Percentiles rank a stretch among this genome's conserved stretches.
phyloP scores from a whole-genome alignment of 2,329 filamentous ascomycete genomes.

The Fonsecaea erecta region DNA sequence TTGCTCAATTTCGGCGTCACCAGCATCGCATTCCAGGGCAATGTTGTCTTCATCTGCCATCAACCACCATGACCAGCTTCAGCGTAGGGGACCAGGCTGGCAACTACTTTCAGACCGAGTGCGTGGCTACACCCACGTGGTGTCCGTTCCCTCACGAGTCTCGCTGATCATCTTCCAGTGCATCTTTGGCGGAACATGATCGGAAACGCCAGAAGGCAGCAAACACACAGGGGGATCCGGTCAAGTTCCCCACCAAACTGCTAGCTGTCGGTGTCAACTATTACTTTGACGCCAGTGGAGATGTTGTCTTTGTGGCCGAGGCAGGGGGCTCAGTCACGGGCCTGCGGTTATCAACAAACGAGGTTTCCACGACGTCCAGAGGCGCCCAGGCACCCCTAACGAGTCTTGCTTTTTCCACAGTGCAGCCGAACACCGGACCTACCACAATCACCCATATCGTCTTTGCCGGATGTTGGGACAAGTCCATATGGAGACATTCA shows the following conservation, averaged over 20 bases:
- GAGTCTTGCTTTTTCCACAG: slow-evolving; percentile 68
- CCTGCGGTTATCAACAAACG: slow-evolving; percentile 49
- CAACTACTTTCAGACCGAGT: slow-evolving; percentile 94
- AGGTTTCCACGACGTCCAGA: slow-evolving; percentile 57
- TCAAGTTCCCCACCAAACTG: slow-evolving; percentile 83
- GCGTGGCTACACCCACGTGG: slow-evolving; percentile 43
- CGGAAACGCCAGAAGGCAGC: slow-evolving; percentile 74
- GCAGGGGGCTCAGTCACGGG: slow-evolving; percentile 79
- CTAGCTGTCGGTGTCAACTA: slow-evolving; percentile 61
- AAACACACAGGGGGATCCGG: slow-evolving; percentile 82
- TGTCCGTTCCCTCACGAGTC: slow-evolving; percentile 9
- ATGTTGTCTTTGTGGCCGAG: slow-evolving; percentile 77
- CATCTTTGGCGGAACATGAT: slow-evolving; percentile 55
- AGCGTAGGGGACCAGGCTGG: slow-evolving; percentile 68
- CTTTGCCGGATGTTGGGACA: slow-evolving; percentile 94
- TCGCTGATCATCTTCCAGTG: slow-evolving; percentile 45
- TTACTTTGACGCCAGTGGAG: slow-evolving; percentile 26
- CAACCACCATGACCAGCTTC: slow-evolving; percentile 44
- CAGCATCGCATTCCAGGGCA: not conserved
- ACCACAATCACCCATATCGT: slow-evolving; percentile 55
- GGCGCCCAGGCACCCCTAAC: slow-evolving; percentile 82
- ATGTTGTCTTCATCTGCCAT: not conserved
- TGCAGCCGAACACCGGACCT: slow-evolving; percentile 43
- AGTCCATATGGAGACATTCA: slow-evolving; percentile 82
- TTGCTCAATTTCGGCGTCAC: not conserved